A percentile compares a stretch with the other conserved stretches of the same genome.
Evolutionary conservation across 2,329 filamentous ascomycete genomes (phyloP).

Genomic region (Lasiodiplodia sp.): DNA sequence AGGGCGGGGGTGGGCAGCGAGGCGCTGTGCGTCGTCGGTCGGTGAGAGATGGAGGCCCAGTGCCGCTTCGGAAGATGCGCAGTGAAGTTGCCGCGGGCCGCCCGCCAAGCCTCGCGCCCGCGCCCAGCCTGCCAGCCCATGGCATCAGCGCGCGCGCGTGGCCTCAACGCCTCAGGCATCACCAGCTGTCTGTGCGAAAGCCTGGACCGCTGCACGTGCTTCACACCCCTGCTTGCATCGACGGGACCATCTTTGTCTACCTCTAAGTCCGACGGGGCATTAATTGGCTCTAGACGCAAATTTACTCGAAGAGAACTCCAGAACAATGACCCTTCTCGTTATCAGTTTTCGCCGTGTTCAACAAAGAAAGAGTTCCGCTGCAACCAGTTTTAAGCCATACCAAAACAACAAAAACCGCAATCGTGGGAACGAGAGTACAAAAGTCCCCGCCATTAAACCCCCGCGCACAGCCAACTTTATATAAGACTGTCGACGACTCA

Average conservation of each 20-base stretch:
- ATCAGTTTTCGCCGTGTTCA: constrained; percentile 17
- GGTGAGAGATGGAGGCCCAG: constrained; percentile 22
- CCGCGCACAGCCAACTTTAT: background rate
- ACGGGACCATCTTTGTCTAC: background rate
- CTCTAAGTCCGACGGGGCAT: constrained; percentile 14
- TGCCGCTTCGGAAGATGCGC: constrained; percentile 11
- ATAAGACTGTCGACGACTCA: background rate
- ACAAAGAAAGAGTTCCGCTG: constrained; percentile 1
- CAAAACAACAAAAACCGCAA: constrained; percentile 12
- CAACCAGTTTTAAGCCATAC: constrained; percentile 25
- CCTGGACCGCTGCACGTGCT: constrained; percentile 8
- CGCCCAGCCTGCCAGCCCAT: constrained; percentile 10
- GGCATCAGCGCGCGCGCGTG: constrained; percentile 16
- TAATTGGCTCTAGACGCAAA: constrained; percentile 22
- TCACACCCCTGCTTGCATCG: constrained; percentile 1
- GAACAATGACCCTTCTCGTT: constrained; percentile 20
- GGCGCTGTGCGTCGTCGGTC: constrained; percentile 16
- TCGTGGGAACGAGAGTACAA: constrained; percentile 21
- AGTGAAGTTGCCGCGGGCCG: constrained; percentile 18
- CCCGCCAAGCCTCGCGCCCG: constrained; percentile 10
- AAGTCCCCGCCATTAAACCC: constrained; percentile 20
- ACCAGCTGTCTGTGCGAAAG: background rate
- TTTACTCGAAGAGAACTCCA: constrained; percentile 16
- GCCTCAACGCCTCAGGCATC: constrained; percentile 13
- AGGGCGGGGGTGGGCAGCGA: constrained; percentile 10